phyloP scores from a whole-genome alignment of 1,284 basidiomycete genomes.

The Exobasidium cylindrosporum region DNA sequence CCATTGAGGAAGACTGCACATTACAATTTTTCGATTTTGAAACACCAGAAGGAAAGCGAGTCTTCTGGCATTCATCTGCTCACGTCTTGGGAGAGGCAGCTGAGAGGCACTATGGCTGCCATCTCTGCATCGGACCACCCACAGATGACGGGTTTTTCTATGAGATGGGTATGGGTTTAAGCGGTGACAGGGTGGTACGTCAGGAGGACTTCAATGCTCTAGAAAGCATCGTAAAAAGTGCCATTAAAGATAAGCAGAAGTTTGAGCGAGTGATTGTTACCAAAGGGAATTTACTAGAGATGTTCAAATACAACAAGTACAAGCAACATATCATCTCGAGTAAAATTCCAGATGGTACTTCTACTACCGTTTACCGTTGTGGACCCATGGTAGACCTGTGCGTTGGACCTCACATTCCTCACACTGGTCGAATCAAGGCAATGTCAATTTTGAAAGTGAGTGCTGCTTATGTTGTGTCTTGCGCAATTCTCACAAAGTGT shows the following conservation, averaged over 20 bases:
- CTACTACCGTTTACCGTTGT: constrained; percentile 96
- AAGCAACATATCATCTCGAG: constrained; percentile 93
- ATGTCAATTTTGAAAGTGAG: constrained; percentile 47
- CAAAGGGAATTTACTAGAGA: constrained; percentile 89
- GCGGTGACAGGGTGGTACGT: constrained; percentile 38
- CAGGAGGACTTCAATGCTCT: constrained; percentile 79
- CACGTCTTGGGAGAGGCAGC: constrained; percentile 98
- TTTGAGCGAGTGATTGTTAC: constrained; percentile 91
- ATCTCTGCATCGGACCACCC: constrained; percentile 94
- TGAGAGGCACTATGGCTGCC: constrained; percentile 94
- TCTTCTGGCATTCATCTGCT: constrained; percentile 99
- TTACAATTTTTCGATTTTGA: constrained; percentile 92
- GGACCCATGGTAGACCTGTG: constrained; percentile 98
- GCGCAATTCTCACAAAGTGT: constrained; percentile 61
- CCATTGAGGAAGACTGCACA: constrained; percentile 76
- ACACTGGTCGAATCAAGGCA: constrained; percentile 93
- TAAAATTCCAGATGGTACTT: constrained; percentile 94
- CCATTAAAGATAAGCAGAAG: constrained; percentile 93
- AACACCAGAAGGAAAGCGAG: constrained; percentile 76
- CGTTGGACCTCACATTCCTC: constrained; percentile 93
- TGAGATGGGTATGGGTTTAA: constrained; percentile 70
- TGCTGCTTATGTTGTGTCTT: not conserved
- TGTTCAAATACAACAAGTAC: constrained; percentile 99
- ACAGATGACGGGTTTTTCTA: constrained; percentile 99
- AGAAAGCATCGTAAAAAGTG: constrained; percentile 81